Evolutionary conservation across 2,329 filamentous ascomycete genomes (phyloP).

Genomic region (Tolypocladium guangdongense): DNA sequence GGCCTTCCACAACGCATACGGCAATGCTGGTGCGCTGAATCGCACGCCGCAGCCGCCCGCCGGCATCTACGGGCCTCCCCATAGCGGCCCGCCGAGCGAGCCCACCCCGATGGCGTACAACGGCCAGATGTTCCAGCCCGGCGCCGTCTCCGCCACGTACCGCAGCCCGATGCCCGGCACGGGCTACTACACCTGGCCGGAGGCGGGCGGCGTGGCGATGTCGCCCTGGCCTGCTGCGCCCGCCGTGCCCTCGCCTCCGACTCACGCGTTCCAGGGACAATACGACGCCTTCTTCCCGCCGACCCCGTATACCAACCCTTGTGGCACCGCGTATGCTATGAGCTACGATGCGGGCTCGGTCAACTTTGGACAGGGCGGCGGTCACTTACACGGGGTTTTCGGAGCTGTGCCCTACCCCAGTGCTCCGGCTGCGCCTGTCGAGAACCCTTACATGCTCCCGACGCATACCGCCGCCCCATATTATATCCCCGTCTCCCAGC

Average conservation of each 20-base stretch:
- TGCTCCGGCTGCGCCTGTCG: not conserved
- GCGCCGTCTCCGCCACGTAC: not conserved
- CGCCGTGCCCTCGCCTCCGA: not conserved
- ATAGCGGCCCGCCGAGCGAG: not conserved
- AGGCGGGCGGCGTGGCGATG: not conserved
- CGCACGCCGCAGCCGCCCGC: not conserved
- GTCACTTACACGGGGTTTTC: not conserved
- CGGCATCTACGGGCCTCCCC: not conserved
- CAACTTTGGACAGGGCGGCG: not conserved
- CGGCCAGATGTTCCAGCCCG: not conserved
- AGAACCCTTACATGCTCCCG: not conserved
- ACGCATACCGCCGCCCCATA: not conserved
- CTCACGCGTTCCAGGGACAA: not conserved
- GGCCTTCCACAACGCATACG: not conserved
- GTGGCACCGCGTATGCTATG: not conserved
- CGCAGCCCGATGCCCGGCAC: not conserved
- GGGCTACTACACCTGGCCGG: not conserved
- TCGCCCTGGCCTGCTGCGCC: not conserved
- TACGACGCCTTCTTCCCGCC: not conserved
- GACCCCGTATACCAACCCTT: not conserved
- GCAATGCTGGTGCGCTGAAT: not conserved
- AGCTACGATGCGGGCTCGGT: not conserved
- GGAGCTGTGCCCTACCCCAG: not conserved
- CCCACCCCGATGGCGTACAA: not conserved
- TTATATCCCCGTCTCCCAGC: not conserved